These are phyloP conservation scores for Colletotrichum kahawae DNA, from an alignment of 2,329 filamentous ascomycete genomes.

Conservation along the genomic window DNA sequence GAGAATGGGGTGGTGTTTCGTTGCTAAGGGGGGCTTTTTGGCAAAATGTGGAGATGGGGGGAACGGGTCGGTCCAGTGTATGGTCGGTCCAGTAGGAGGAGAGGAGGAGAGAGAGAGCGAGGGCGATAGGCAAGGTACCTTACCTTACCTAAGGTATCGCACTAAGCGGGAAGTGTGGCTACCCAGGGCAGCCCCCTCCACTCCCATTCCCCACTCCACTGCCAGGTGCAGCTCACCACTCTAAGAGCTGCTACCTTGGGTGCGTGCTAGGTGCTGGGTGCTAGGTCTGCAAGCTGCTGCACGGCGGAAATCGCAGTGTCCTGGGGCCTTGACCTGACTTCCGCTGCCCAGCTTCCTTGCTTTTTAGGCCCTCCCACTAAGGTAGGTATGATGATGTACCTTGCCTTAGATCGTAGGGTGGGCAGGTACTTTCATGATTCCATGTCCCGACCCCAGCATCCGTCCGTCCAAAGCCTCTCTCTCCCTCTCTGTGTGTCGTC, in stretches of 20 bases:
- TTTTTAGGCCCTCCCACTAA: neutral
- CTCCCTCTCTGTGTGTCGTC: neutral
- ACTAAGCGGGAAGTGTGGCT: neutral
- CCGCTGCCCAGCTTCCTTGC: neutral
- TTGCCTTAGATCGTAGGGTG: neutral
- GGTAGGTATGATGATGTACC: neutral
- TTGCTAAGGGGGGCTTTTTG: slow-evolving; percentile 23
- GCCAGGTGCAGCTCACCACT: neutral
- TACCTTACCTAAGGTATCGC: neutral
- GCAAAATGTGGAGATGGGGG: slow-evolving; percentile 23
- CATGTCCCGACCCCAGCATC: neutral
- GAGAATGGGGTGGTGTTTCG: slow-evolving; percentile 23
- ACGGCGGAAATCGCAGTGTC: neutral
- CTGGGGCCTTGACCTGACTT: neutral
- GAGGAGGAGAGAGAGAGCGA: slow-evolving; percentile 16
- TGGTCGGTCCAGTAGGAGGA: neutral
- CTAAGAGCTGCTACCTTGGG: neutral
- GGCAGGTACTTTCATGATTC: neutral
- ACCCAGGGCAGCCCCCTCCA: neutral
- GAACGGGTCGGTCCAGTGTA: slow-evolving; percentile 13
- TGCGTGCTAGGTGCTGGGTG: neutral
- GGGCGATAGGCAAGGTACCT: neutral
- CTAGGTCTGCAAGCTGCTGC: neutral
- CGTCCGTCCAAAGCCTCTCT: neutral
- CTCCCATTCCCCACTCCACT: neutral